Evolutionary conservation across 225 moss, liverwort and hornwort species (phyloP).

Genomic region (Sphagnum tenellum): DNA sequence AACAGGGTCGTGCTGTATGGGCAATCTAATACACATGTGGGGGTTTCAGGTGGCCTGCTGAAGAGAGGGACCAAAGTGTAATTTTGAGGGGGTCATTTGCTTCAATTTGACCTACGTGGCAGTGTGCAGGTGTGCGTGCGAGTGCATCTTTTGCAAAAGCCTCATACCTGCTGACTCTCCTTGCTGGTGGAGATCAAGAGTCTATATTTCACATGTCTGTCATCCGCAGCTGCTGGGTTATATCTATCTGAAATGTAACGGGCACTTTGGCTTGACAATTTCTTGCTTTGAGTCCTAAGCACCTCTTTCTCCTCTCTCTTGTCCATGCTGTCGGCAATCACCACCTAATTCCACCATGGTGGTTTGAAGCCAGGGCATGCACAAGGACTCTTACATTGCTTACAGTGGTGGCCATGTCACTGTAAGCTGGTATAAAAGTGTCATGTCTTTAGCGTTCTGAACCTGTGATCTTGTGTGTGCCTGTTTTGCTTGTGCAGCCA

Average conservation of each 20-base stretch:
- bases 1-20: conserved; percentile 5
- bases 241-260: conserved; percentile 30
- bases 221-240: conserved; percentile 36
- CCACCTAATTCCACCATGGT: too few species aligned
- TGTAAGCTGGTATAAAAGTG: too few species aligned
- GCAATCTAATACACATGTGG: conserved; percentile 27
- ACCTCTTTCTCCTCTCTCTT: conserved; percentile 18
- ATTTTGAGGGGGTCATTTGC: conserved; percentile 37
- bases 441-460: conserved; percentile 11
- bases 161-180: conserved; percentile 38
- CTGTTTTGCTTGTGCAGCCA: conserved; percentile 24
- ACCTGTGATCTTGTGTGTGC: conserved; percentile 9
- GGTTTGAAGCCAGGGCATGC: too few species aligned
- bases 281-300: conserved; percentile 23
- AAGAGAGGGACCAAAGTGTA: conserved; percentile 43
- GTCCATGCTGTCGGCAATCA: too few species aligned
- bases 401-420: too few species aligned
- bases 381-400: too few species aligned
- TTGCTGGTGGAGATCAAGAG: conserved; percentile 39
- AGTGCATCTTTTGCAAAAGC: conserved; percentile 15
- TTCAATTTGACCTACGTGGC: conserved; percentile 50
- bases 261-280: conserved; percentile 42
- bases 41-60: conserved; percentile 50
- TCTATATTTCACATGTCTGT: conserved; percentile 2
- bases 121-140: conserved; percentile 60